Evolutionary conservation across 371 early-diverging fungal species (phyloP), one percentile per base, ranked within the genome.

Genomic region (Fennellomyces sp.): DNA sequence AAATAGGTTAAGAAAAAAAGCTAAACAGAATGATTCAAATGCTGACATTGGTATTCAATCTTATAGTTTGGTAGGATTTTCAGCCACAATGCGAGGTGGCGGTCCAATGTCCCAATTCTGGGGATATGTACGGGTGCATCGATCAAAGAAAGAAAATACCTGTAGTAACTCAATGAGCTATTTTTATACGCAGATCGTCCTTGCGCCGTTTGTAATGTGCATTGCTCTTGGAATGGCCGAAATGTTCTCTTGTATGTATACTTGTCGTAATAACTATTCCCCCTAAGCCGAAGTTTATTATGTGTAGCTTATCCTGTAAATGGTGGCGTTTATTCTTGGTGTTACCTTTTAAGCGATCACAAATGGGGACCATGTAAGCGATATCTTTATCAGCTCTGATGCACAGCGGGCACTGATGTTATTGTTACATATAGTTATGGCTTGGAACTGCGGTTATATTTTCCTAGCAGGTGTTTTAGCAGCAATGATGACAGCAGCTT

Each of bases 351-450:
- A 2, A 62, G 70, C 28, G 65, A 50, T 35, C 51, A 72, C 41
- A 52, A 74, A 57, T 70, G 69, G 69, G 78, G 71, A 8, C 75
- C 73, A 45, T 68, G 73, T 73, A 67, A 64, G 75, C 47, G 28
- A 11, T 21, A 4, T 35, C 15, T 17, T 15, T 13, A 19, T 26
- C 5, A 2, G 5, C 11, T 58, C 10, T 30, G 23, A 13, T 8
- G 7, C 0, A 28, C 42, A 45, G 12, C 19, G n/a, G 0, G 0
- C 19, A 29, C n/a, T 21, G 21, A n/a, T 29, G 33, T 33, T 35
- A 45, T 29, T 36, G 3, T 58, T 23, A 10, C 26, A 5, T 59
- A 33, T 42, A 76, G 72, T 78, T 31, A 78, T 74, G 75, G 53
- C 78, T 10, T 78, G 70, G 68, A 58, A 72, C 8, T 64, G 60